A percentile compares a stretch with the other conserved stretches of the same genome.
phyloP scores from a whole-genome alignment of 2,329 filamentous ascomycete species.

The Monilinia fructicola region DNA sequence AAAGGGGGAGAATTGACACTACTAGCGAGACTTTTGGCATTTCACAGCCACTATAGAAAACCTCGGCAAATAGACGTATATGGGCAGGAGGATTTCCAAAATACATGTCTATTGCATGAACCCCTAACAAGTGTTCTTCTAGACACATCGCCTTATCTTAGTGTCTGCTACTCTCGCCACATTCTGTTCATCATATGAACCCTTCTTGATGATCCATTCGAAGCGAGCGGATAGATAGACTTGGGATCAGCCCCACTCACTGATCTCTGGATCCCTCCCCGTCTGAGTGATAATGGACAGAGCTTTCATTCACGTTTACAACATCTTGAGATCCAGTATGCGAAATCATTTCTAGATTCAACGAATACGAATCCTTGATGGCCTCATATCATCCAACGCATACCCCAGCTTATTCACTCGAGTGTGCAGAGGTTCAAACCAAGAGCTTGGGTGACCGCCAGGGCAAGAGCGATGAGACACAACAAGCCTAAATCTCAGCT shows the following conservation, averaged over 20 bases:
- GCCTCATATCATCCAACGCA: background rate
- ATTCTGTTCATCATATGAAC: too few relatives aligned
- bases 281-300: too few relatives aligned
- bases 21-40: background rate
- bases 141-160: background rate
- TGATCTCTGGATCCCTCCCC: too few relatives aligned
- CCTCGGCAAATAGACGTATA: background rate
- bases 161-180: background rate
- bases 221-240: too few relatives aligned
- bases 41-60: background rate
- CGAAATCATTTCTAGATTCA: too few relatives aligned
- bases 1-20: too few relatives aligned
- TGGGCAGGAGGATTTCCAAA: background rate
- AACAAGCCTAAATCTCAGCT: background rate
- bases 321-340: too few relatives aligned
- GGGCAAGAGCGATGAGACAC: background rate
- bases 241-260: too few relatives aligned
- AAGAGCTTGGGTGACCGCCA: background rate
- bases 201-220: too few relatives aligned
- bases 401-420: background rate
- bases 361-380: background rate
- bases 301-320: background rate
- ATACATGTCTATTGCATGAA: background rate
- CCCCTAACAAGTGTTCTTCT: background rate
- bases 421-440: background rate